Evolutionary conservation across 495 filamentous ascomycete genomes (phyloP).

Genomic region (Tuber borchii): DNA sequence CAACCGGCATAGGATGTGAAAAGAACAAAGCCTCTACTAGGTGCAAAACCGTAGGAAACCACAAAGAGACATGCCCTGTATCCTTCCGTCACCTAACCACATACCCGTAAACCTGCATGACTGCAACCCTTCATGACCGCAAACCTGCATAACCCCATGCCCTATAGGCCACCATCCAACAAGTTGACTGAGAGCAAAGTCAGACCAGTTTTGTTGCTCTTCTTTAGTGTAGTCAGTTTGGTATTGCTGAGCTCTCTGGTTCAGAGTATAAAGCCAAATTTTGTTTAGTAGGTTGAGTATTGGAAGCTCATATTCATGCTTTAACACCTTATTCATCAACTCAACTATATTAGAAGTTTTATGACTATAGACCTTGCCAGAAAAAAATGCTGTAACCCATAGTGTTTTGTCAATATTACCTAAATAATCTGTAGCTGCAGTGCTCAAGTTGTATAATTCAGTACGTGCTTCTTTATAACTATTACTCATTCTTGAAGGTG

Average conservation of each 20-base stretch:
- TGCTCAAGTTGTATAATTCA: neutral
- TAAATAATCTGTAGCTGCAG: neutral
- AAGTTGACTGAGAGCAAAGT: neutral
- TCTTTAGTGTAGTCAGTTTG: conserved; percentile 4
- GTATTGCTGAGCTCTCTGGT: neutral
- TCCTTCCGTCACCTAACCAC: too few species aligned
- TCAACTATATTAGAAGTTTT: conserved; percentile 17
- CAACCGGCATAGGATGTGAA: too few species aligned
- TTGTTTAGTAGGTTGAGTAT: conserved; percentile 2
- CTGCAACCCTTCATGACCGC: too few species aligned
- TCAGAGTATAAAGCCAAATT: conserved; percentile 10
- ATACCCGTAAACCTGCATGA: too few species aligned
- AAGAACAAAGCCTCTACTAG: too few species aligned
- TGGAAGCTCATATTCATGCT: neutral
- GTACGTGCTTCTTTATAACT: neutral
- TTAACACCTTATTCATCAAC: conserved; percentile 7
- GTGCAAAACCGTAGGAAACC: too few species aligned
- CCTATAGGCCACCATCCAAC: too few species aligned
- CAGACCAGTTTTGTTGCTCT: neutral
- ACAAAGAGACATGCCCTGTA: too few species aligned
- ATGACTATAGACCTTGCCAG: conserved; percentile 3
- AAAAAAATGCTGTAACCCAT: conserved; percentile 11
- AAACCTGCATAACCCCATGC: too few species aligned
- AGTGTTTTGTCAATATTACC: neutral
- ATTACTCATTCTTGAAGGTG: neutral